Conservation (phyloP, 345 rosid species). For the Salix udensis region DNA sequence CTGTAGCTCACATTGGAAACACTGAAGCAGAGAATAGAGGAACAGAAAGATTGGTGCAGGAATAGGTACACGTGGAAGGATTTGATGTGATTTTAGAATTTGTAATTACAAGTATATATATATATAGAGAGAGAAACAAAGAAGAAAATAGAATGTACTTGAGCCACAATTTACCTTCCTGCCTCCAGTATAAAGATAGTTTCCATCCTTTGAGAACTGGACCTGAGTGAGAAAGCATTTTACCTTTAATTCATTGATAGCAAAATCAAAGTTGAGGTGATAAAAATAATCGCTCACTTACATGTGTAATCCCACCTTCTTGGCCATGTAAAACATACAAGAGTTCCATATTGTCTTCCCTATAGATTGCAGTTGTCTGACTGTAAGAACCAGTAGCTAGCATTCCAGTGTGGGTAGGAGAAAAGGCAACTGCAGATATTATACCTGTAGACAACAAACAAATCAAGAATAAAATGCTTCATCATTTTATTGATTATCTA, state of each 20-base stretch:
- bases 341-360: conserved; percentile 96
- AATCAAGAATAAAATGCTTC: conserved; percentile 3
- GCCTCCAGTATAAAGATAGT: conserved; percentile 85
- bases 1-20: neutral
- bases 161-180: conserved; percentile 55
- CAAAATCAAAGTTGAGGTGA: conserved; percentile 5
- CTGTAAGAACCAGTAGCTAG: conserved; percentile 91
- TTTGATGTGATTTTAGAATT: neutral
- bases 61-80: neutral
- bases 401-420: conserved; percentile 72
- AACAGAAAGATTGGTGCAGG: neutral
- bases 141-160: neutral
- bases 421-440: conserved; percentile 79
- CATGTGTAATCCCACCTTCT: conserved; percentile 94
- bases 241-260: conserved; percentile 10
- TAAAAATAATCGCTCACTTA: conserved; percentile 37
- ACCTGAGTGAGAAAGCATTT: conserved; percentile 46
- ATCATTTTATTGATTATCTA: neutral
- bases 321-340: conserved; percentile 89
- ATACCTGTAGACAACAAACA: conserved; percentile 50
- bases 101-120: neutral
- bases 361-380: conserved; percentile 76
- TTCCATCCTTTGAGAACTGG: conserved; percentile 91
- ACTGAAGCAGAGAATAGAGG: neutral
- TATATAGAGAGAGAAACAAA: neutral